A percentile compares a stretch with the other conserved stretches of the same genome.
These are phyloP conservation scores for Diversispora eburnea DNA, from an alignment of 192 early-diverging fungal species.

Conservation along the genomic window DNA sequence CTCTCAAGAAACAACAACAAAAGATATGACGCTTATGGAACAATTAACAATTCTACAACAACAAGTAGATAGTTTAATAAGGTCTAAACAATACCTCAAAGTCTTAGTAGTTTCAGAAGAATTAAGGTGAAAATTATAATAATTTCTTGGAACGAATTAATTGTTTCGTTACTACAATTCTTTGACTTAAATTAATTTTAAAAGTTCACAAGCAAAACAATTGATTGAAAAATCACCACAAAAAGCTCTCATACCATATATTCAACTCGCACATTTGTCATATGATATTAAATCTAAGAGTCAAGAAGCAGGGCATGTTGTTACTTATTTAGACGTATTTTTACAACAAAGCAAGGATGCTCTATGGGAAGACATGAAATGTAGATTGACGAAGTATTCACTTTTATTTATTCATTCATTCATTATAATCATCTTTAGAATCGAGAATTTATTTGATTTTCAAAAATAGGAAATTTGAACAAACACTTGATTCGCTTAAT, in stretches of 20 bases:
- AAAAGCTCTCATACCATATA: constrained; percentile 42
- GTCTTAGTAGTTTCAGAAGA: constrained; percentile 41
- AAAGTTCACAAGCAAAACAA: constrained; percentile 34
- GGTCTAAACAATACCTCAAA: constrained; percentile 43
- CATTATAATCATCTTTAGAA: constrained; percentile 21
- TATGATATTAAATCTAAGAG: constrained; percentile 29
- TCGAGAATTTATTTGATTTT: not conserved
- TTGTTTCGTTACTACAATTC: not conserved
- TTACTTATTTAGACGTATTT: constrained; percentile 37
- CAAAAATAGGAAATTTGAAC: constrained; percentile 38
- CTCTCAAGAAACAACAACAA: not conserved
- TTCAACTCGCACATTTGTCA: constrained; percentile 37
- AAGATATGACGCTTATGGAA: constrained; percentile 12
- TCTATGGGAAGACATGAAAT: constrained; percentile 47
- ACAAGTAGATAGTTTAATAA: constrained; percentile 33
- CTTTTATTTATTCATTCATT: constrained; percentile 2
- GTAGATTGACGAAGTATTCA: constrained; percentile 44
- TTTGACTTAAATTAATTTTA: not conserved
- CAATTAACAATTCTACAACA: constrained; percentile 35
- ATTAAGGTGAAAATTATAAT: constrained; percentile 37
- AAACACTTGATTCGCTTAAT: constrained; percentile 36
- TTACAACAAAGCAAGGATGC: constrained; percentile 32
- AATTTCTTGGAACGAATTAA: constrained; percentile 13
- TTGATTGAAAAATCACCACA: constrained; percentile 39
- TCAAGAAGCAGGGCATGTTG: constrained; percentile 10